phyloP scores from a whole-genome alignment of 306 rosid species.

The Alnus rubra region DNA sequence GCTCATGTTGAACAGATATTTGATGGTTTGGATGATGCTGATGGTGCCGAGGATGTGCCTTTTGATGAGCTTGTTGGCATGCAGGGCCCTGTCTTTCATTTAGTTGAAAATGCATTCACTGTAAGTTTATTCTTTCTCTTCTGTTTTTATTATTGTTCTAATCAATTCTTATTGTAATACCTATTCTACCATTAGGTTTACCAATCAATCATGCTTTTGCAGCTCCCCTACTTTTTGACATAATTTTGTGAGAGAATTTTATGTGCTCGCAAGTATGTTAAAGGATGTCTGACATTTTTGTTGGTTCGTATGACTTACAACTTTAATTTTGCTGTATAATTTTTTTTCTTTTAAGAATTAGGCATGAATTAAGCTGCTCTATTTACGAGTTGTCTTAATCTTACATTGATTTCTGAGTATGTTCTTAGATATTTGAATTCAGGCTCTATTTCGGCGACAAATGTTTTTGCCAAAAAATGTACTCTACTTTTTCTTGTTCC shows the following conservation, averaged over 20 bases:
- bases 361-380: neutral
- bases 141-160: neutral
- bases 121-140: conserved; percentile 47
- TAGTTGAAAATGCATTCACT: conserved; percentile 98
- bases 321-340: neutral
- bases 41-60: conserved; percentile 99
- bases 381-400: neutral
- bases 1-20: conserved; percentile 99
- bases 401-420: neutral
- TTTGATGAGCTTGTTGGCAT: conserved; percentile 99
- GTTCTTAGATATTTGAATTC: neutral
- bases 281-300: neutral
- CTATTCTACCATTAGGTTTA: neutral
- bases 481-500: neutral
- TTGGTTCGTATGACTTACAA: neutral
- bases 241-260: neutral
- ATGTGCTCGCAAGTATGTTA: neutral
- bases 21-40: conserved; percentile 98
- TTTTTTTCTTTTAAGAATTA: neutral
- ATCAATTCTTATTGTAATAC: neutral
- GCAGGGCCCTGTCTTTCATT: conserved; percentile 99
- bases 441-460: too few species aligned
- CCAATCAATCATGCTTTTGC: neutral
- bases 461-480: neutral
- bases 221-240: neutral